Evolutionary conservation across 805 yeast genomes (phyloP).

Genomic region (Starmerella bacillaris): DNA sequence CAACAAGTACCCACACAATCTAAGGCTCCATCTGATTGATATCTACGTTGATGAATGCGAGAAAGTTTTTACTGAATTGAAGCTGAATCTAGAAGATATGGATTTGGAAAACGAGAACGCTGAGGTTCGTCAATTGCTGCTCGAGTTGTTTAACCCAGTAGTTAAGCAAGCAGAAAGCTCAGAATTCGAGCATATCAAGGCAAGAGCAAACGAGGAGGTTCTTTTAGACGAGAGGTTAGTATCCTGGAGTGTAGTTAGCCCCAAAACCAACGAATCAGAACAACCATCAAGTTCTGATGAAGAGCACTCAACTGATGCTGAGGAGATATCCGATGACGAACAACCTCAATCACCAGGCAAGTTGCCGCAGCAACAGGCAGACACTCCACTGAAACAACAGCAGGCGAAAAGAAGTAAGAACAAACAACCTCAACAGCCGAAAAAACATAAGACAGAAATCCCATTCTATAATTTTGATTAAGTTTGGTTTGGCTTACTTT

Average conservation of each 20-base stretch:
- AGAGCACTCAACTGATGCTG: no score
- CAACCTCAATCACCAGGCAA: no score
- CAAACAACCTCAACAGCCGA: no score
- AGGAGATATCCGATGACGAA: no score
- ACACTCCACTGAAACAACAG: no score
- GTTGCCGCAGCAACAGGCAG: no score
- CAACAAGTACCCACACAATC: conserved; percentile 45
- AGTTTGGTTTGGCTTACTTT: no score
- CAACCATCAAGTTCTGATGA: no score
- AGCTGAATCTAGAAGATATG: conserved; percentile 26
- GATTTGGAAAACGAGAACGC: not conserved
- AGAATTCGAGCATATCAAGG: conserved; percentile 45
- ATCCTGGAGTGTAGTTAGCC: conserved; percentile 35
- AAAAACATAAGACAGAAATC: no score
- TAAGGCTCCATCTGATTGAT: conserved; percentile 73
- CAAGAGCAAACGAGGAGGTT: conserved; percentile 47
- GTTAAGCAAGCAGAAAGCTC: conserved; percentile 30
- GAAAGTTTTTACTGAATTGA: conserved; percentile 36
- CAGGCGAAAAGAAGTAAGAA: no score
- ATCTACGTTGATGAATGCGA: conserved; percentile 73
- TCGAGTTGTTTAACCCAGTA: conserved; percentile 42
- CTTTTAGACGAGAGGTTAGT: conserved; percentile 43
- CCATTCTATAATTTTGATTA: no score
- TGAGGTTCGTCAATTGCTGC: conserved; percentile 32
- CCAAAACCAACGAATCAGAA: no score